Conservation (phyloP, 441 rosid genomes). For the Daphne laureola region DNA sequence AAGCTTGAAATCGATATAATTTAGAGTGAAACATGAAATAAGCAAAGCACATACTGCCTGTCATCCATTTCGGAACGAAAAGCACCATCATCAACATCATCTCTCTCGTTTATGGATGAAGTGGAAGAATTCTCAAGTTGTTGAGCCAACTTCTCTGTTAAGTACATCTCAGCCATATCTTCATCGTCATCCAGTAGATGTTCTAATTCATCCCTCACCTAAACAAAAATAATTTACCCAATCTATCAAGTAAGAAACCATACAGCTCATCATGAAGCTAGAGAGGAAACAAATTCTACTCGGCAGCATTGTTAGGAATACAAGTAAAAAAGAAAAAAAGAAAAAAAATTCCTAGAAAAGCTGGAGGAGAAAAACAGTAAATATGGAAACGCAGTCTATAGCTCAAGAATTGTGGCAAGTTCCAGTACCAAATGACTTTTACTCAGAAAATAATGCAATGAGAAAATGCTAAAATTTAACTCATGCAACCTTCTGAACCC, state of each 20-base stretch:
- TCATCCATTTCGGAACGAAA: conserved; percentile 38
- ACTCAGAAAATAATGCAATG: background rate
- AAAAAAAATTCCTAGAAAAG: too few relatives aligned
- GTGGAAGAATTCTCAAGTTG: conserved; percentile 53
- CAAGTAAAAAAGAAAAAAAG: too few relatives aligned
- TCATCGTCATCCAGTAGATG: conserved; percentile 87
- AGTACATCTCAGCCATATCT: conserved; percentile 96
- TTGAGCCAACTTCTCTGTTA: conserved; percentile 63
- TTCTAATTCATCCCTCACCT: conserved; percentile 84
- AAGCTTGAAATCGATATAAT: background rate
- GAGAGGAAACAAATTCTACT: too few relatives aligned
- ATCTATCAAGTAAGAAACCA: too few relatives aligned
- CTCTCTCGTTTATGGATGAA: conserved; percentile 51
- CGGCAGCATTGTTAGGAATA: too few relatives aligned
- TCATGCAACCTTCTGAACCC: conserved; percentile 76
- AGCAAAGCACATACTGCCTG: conserved; percentile 27
- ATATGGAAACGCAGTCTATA: too few relatives aligned
- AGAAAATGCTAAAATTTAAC: background rate
- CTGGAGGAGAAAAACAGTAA: too few relatives aligned
- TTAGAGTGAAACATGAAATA: background rate
- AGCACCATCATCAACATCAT: conserved; percentile 38
- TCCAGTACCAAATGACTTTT: background rate
- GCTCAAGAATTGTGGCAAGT: too few relatives aligned
- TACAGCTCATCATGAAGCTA: too few relatives aligned
- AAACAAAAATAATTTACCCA: conserved; percentile 8